phyloP scores from a whole-genome alignment of 495 filamentous ascomycete species.

The Podospora pseudocomata region DNA sequence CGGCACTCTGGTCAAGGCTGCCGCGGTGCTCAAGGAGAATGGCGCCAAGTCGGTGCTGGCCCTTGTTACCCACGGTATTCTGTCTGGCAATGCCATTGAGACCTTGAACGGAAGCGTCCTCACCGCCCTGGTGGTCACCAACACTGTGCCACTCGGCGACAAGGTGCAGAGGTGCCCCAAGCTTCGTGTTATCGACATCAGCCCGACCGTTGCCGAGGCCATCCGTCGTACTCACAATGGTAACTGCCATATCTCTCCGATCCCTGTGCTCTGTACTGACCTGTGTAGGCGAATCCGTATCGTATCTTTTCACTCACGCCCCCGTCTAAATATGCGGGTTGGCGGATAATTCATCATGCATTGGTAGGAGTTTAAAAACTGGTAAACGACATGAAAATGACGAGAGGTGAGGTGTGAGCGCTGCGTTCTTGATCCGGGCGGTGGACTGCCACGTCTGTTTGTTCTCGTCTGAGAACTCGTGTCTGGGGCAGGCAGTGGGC shows the following conservation, averaged over 20 bases:
- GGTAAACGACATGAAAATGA: not conserved
- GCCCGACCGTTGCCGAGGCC: constrained; percentile 69
- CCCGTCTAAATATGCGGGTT: constrained; percentile 43
- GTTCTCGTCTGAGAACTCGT: not conserved
- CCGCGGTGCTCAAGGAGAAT: constrained; percentile 84
- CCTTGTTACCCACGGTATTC: constrained; percentile 93
- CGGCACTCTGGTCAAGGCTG: constrained; percentile 86
- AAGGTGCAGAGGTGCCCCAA: constrained; percentile 68
- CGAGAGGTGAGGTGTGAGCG: not conserved
- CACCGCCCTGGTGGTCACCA: constrained; percentile 82
- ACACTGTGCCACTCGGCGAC: constrained; percentile 87
- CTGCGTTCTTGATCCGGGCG: not conserved
- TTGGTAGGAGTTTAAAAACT: constrained; percentile 12
- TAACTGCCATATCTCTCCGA: constrained; percentile 18
- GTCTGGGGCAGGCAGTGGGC: not conserved
- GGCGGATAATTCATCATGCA: not conserved
- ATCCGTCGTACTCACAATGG: constrained; percentile 94
- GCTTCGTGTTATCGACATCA: constrained; percentile 89
- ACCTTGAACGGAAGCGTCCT: constrained; percentile 80
- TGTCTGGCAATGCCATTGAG: constrained; percentile 88
- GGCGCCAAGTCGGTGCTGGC: constrained; percentile 85
- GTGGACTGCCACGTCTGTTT: not conserved
- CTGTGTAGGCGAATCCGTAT: constrained; percentile 57
- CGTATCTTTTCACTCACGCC: constrained; percentile 91
- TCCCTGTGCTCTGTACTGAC: constrained; percentile 13